Evolutionary conservation across 2,329 filamentous ascomycete species (phyloP).

Genomic region (Trichophyton simii): DNA sequence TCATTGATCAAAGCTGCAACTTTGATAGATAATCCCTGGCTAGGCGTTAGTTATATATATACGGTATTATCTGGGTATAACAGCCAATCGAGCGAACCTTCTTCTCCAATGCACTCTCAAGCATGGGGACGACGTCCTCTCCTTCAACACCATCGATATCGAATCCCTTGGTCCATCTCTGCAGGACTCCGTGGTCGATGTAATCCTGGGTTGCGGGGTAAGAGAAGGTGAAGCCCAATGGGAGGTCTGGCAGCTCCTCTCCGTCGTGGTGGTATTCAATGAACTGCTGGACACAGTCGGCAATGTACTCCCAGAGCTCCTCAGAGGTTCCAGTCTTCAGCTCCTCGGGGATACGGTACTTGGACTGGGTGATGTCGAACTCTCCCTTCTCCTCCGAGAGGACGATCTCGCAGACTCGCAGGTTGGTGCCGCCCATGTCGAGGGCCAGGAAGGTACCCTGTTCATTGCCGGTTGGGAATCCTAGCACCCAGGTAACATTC

Average conservation of each 20-base stretch:
- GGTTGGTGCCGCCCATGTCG: constrained; percentile 92
- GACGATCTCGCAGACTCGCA: constrained; percentile 81
- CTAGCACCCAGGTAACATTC: constrained; percentile 96
- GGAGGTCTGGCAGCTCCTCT: constrained; percentile 48
- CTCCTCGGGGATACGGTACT: constrained; percentile 89
- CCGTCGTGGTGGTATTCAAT: constrained; percentile 69
- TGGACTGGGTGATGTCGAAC: constrained; percentile 90
- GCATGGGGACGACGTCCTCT: constrained; percentile 75
- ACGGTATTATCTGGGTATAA: no score
- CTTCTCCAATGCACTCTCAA: constrained; percentile 63
- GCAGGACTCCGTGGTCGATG: constrained; percentile 82
- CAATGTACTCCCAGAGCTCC: constrained; percentile 89
- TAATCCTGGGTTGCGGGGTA: constrained; percentile 89
- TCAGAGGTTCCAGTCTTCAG: constrained; percentile 74
- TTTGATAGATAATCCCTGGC: constrained; percentile 75
- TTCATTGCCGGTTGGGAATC: constrained; percentile 74
- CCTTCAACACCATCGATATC: constrained; percentile 89
- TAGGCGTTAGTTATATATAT: background rate
- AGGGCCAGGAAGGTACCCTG: constrained; percentile 78
- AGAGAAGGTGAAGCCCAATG: constrained; percentile 90
- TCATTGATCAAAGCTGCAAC: constrained; percentile 91
- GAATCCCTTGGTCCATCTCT: constrained; percentile 96
- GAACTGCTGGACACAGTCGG: constrained; percentile 83
- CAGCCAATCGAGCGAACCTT: constrained; percentile 36
- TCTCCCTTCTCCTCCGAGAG: constrained; percentile 77